Conservation (phyloP, 139 green algal genomes). For the Edaphochlamys debaryana region DNA sequence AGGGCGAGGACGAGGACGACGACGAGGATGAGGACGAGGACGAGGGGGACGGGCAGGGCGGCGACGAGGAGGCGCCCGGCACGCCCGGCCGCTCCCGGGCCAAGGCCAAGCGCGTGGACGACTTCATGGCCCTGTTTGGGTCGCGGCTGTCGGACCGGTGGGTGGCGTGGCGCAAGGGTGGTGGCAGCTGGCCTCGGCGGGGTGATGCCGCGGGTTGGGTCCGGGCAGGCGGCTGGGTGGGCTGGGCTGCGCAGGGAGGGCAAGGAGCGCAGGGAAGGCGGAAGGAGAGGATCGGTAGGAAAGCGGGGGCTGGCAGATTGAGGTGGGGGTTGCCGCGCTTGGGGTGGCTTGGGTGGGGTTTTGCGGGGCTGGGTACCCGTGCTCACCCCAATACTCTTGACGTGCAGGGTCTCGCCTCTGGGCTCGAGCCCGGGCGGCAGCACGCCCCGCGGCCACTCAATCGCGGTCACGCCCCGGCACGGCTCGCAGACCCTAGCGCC, state of each 20-base stretch:
- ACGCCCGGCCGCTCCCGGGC: background rate
- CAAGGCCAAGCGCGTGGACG: background rate
- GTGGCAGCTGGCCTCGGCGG: no score
- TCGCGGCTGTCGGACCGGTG: conserved; percentile 29
- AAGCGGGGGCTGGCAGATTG: no score
- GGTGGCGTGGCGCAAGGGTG: background rate
- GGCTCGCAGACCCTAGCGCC: background rate
- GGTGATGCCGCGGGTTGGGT: no score
- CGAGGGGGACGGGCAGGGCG: background rate
- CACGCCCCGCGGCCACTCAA: conserved; percentile 8
- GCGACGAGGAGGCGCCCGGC: background rate
- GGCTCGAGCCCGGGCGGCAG: no score
- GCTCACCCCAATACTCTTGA: no score
- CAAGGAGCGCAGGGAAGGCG: no score
- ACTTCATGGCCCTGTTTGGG: conserved; percentile 39
- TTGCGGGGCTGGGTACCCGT: no score
- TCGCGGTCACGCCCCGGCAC: conserved; percentile 6
- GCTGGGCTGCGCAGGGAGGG: no score
- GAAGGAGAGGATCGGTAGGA: no score
- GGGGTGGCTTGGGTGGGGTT: no score
- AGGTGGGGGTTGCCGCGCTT: no score
- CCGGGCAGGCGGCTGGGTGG: no score
- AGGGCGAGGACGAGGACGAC: conserved; percentile 14
- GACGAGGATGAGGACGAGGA: background rate
- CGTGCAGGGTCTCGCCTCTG: conserved; percentile 28